Evolutionary conservation across 2,329 filamentous ascomycete species (phyloP), one percentile per base, ranked within the genome.

Genomic region (Sporothrix mexicana): DNA sequence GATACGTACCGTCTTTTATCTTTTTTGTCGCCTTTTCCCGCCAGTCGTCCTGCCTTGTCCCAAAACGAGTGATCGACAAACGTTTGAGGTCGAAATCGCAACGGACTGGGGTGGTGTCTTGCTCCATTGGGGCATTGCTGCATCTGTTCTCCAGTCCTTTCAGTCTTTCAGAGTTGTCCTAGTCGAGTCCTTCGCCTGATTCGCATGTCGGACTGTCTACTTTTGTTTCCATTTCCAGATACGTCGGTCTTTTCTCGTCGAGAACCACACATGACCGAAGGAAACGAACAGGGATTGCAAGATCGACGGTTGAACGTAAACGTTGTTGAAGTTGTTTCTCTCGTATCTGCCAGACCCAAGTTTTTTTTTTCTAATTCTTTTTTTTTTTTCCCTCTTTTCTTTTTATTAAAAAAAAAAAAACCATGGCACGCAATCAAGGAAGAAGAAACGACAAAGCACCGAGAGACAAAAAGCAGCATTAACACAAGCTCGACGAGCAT

Each of bases 11-110:
- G 30, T 53, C 49, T 30, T 49, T 23, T 49, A 20, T 23, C 20
- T 17, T 9, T 10, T 10, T 10, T 47, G 45, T 47, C 45, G 10
- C 7, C n/a, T n/a, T n/a, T n/a, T n/a, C n/a, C n/a, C n/a, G n/a
- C n/a, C n/a, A n/a, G n/a, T n/a, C n/a, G n/a, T n/a, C 49, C 49
- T 51, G 13, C n/a, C 49, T 55, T 55, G 4, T 30, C 23, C 45
- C 12, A 67, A 51, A 36, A 67, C 64, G 64, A 67, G n/a, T 23
- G 64, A 67, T 67, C 64, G 64, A 36, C 64, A 51, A 49, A 67
- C 13, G 13, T 36, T 36, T 10, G 30, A 49, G 13, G 12, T n/a
- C 47, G 47, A 25, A 66, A 23, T 15, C n/a, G 20, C 45, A 51
- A 30, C 45, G 64, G 64, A 67, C 45, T 17, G 15, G 62, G 64